Conservation (phyloP, 768 basidiomycete genomes). For the Artomyces pyxidatus region DNA sequence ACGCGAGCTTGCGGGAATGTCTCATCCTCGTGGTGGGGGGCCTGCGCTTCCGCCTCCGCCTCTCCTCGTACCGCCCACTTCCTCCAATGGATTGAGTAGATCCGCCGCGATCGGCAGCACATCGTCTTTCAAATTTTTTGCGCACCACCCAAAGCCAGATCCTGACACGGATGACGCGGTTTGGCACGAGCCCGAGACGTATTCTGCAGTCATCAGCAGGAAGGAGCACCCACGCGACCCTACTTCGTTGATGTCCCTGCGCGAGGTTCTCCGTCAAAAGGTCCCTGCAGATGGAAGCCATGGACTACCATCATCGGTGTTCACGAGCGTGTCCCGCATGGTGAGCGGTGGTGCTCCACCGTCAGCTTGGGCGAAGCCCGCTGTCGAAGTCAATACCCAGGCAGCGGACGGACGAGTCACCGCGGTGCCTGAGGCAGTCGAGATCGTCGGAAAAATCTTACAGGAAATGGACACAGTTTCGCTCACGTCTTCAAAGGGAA, state of each 20-base stretch:
- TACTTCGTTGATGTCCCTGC: slow-evolving; percentile 46
- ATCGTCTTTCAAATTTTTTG: slow-evolving; percentile 42
- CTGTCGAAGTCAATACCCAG: slow-evolving; percentile 44
- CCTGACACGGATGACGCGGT: slow-evolving; percentile 50
- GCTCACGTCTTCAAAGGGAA: slow-evolving; percentile 19
- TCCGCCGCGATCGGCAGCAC: slow-evolving; percentile 20
- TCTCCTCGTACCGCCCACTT: slow-evolving; percentile 3
- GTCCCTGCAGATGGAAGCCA: slow-evolving; percentile 27
- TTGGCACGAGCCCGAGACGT: slow-evolving; percentile 56
- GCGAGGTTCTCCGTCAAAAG: slow-evolving; percentile 55
- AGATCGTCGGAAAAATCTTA: slow-evolving; percentile 37
- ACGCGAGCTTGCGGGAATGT: slow-evolving; percentile 28
- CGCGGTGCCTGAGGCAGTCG: slow-evolving; percentile 26
- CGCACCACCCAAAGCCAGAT: slow-evolving; percentile 38
- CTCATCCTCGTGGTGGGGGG: background rate
- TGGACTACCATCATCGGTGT: slow-evolving; percentile 17
- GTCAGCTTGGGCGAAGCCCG: slow-evolving; percentile 48
- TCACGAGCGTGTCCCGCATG: slow-evolving; percentile 13
- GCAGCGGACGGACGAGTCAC: slow-evolving; percentile 43
- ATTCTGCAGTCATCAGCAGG: slow-evolving; percentile 49
- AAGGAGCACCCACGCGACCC: slow-evolving; percentile 59
- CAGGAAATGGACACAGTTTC: slow-evolving; percentile 33
- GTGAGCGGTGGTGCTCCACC: slow-evolving; percentile 19
- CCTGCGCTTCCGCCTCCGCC: background rate
- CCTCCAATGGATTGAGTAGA: slow-evolving; percentile 16